phyloP scores from a whole-genome alignment of 257 asterid genomes.

The Gentiana dahurica region DNA sequence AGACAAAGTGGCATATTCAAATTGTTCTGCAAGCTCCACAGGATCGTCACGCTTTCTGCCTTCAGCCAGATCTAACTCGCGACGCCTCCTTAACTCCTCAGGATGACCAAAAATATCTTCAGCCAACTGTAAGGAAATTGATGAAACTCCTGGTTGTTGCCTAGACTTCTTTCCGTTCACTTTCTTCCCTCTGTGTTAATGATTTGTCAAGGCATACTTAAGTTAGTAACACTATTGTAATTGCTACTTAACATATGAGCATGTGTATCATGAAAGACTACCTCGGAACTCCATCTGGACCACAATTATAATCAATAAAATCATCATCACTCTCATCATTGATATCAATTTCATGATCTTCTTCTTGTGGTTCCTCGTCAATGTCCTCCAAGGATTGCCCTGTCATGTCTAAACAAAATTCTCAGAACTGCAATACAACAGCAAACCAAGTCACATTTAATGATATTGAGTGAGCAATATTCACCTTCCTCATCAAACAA shows the following conservation, averaged over 20 bases:
- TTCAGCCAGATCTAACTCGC: constrained; percentile 34
- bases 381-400: constrained; percentile 89
- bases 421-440: neutral
- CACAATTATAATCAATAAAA: constrained; percentile 85
- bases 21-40: constrained; percentile 71
- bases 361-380: constrained; percentile 64
- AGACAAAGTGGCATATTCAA: constrained; percentile 74
- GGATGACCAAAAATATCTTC: constrained; percentile 93
- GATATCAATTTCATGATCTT: constrained; percentile 67
- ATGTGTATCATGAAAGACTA: constrained; percentile 10
- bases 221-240: too few species aligned
- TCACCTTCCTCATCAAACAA: constrained; percentile 87
- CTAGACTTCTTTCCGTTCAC: constrained; percentile 47
- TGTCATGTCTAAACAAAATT: constrained; percentile 14
- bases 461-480: constrained; percentile 3
- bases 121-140: constrained; percentile 83
- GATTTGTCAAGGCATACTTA: neutral
- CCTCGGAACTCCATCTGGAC: constrained; percentile 86
- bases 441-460: neutral
- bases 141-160: constrained; percentile 82
- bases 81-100: constrained; percentile 61
- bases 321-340: constrained; percentile 96
- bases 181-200: constrained; percentile 60
- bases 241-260: neutral
- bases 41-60: constrained; percentile 34